Percentiles rank a stretch among this genome's conserved stretches.
Evolutionary conservation across 164 flowering plant species (phyloP).

Genomic region (Vitis riparia): DNA sequence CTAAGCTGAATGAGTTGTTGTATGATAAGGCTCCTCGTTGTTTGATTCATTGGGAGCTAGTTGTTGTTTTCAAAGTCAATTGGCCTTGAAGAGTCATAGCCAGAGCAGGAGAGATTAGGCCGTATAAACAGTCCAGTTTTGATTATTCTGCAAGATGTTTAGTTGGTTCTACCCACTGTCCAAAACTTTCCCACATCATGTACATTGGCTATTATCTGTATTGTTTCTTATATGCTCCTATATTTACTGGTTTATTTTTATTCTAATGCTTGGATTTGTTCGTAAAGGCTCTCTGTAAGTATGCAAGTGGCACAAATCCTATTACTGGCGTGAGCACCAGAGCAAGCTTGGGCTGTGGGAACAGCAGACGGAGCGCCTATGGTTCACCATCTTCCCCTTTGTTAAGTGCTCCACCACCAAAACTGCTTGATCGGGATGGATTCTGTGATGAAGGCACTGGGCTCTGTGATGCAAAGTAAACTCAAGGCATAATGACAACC

Average conservation of each 20-base stretch:
- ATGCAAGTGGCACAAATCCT: conserved; percentile 92
- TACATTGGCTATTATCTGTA: neutral
- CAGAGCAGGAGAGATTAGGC: too few species aligned
- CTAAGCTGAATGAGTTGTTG: too few species aligned
- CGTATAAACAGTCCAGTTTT: too few species aligned
- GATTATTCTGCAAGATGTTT: too few species aligned
- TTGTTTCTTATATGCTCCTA: neutral
- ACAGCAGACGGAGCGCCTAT: conserved; percentile 77
- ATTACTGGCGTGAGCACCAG: conserved; percentile 88
- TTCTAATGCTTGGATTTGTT: neutral
- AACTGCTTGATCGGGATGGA: conserved; percentile 85
- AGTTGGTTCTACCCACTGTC: too few species aligned
- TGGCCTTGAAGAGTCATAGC: too few species aligned
- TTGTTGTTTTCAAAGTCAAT: too few species aligned
- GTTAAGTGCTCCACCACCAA: conserved; percentile 83
- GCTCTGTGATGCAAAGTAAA: conserved; percentile 73
- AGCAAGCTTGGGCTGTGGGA: conserved; percentile 86
- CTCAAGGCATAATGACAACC: neutral
- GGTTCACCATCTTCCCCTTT: conserved; percentile 93
- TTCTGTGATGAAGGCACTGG: conserved; percentile 73
- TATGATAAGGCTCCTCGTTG: too few species aligned
- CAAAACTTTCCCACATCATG: too few species aligned
- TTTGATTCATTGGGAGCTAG: too few species aligned
- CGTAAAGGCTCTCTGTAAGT: conserved; percentile 89
- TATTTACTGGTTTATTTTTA: neutral